These are phyloP conservation scores for Thraustochytrium striatum DNA, from an alignment of 352 stramenopile species.

Conservation along the genomic window DNA sequence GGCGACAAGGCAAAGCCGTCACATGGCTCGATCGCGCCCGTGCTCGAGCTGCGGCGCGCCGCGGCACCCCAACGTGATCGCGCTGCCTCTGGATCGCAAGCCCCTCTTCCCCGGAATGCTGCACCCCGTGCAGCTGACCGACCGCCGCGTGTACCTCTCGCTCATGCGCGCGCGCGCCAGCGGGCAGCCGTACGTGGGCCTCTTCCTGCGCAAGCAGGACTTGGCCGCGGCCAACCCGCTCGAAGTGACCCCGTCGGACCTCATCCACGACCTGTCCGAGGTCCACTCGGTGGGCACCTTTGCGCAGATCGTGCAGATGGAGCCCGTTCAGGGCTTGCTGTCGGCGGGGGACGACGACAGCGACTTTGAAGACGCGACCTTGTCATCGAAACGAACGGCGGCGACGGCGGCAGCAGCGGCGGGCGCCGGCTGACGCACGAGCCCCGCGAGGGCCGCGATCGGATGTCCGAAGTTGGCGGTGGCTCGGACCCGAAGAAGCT, in stretches of 20 bases:
- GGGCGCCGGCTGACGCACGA: no score
- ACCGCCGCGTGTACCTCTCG: slow-evolving; percentile 49
- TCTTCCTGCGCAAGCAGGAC: slow-evolving; percentile 71
- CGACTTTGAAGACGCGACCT: slow-evolving; percentile 54
- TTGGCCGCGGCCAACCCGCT: slow-evolving; percentile 52
- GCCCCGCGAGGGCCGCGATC: no score
- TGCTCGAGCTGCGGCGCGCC: slow-evolving; percentile 37
- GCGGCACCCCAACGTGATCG: slow-evolving; percentile 38
- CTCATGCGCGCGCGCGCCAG: slow-evolving; percentile 27
- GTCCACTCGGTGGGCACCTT: slow-evolving; percentile 92
- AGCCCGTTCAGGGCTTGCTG: slow-evolving; percentile 20
- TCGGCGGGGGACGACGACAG: neutral
- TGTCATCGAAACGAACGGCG: slow-evolving; percentile 82
- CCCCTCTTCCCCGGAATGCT: slow-evolving; percentile 53
- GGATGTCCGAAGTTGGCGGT: no score
- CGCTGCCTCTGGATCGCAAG: slow-evolving; percentile 47
- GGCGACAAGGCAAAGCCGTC: neutral
- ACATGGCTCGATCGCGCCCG: slow-evolving; percentile 2
- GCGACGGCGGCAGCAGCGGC: slow-evolving; percentile 42
- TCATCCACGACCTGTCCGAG: slow-evolving; percentile 79
- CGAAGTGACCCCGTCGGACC: slow-evolving; percentile 62
- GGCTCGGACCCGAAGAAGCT: slow-evolving; percentile 31
- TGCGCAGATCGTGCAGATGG: slow-evolving; percentile 58
- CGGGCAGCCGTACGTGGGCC: slow-evolving; percentile 70
- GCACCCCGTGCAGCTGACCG: slow-evolving; percentile 50